Percentiles rank a stretch among this genome's conserved stretches.
Evolutionary conservation across 768 basidiomycete genomes (phyloP).

Genomic region (Mycena olivaceomarginata): DNA sequence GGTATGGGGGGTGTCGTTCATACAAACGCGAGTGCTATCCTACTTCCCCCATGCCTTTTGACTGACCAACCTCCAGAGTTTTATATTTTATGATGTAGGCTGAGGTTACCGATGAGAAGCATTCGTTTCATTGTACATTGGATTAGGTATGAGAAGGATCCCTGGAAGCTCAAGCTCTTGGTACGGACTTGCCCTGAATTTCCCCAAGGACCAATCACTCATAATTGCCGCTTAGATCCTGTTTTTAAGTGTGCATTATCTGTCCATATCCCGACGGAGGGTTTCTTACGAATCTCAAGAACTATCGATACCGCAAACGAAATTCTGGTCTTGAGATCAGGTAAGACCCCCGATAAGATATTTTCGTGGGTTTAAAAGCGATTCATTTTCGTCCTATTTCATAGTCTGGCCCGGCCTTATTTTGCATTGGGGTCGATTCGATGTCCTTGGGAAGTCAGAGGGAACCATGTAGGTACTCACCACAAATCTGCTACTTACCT

Average conservation of each 20-base stretch:
- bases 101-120: not conserved
- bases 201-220: not conserved
- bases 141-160: constrained; percentile 24
- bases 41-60: not conserved
- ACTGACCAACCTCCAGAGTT: constrained; percentile 1
- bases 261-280: not conserved
- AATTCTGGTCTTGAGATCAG: constrained; percentile 29
- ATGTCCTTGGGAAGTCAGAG: constrained; percentile 25
- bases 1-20: constrained; percentile 27
- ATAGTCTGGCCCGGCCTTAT: constrained; percentile 35
- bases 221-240: not conserved
- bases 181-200: not conserved
- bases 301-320: constrained; percentile 29
- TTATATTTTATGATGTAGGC: constrained; percentile 29
- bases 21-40: constrained; percentile 25
- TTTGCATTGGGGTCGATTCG: constrained; percentile 31
- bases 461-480: constrained; percentile 24
- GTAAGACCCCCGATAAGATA: not conserved
- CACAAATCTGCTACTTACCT: not conserved
- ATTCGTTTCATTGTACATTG: not conserved
- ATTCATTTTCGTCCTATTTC: not conserved
- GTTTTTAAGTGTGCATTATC: constrained; percentile 18
- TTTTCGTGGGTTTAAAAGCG: not conserved
- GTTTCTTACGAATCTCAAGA: not conserved
- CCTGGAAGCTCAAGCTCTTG: constrained; percentile 28